Evolutionary conservation across 176 grass and related monocot genomes (phyloP), one percentile per base, ranked within the genome.

Genomic region (Cymbopogon citratus): DNA sequence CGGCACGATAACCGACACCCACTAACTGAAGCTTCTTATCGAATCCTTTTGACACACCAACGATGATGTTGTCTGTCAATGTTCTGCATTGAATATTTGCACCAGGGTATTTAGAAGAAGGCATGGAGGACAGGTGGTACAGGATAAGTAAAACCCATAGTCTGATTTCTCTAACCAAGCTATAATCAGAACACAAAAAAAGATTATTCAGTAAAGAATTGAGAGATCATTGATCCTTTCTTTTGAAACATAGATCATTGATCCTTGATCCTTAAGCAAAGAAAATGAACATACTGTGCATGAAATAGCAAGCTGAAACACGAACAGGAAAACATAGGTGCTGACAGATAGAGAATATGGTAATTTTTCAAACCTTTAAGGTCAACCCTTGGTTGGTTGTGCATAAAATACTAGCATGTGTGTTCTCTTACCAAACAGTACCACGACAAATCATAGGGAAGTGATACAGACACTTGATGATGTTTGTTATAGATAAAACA

Each of bases 31-130:
- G 96, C 63, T 69, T 85, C 79, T 99, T 99, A 5, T 99, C 92
- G 13, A 99, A 99, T 84, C 96, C 96, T 75, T 95, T 95, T 19
- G 96, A 99, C 19, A 99, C 92, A 29, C 92, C 96, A 25, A 95
- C 89, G 25, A 93, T 86, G 88, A 93, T 93, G 89, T 99, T 99
- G 73, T 95, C 90, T 11, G 86, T 91, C 74, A 99, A 65, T 63
- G 96, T 95, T 80, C 96, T 99, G 88, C 78, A 59, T 86, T 84
- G 64, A 79, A 69, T 63, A 78, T 84, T 66, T 80, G 8, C 2
- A 78, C 7, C 45, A 1, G 10, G 36, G 41, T 46, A 77, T 64
- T 81, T 33, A 88, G 75, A 74, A 39, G 46, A 80, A 74, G 4
- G 40, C 9, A 38, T 34, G 49, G 31, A 45, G 44, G 7, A 68